Conservation (phyloP, 805 yeast genomes). For the Torulaspora delbrueckii region DNA sequence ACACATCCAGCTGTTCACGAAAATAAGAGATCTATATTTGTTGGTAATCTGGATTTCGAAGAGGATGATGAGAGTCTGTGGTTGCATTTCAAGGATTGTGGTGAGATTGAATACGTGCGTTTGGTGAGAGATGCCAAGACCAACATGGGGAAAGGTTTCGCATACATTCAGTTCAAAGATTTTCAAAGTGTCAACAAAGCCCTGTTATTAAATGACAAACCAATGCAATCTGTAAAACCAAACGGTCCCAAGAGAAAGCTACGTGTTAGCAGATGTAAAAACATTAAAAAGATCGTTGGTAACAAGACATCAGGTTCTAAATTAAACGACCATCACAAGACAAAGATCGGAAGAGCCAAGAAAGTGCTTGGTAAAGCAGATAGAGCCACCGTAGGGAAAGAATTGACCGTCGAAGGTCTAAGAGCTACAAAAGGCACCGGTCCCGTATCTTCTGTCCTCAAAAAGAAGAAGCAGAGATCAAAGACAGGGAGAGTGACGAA, state of each 20-base stretch:
- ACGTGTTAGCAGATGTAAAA: conserved; percentile 70
- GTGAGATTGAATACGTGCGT: conserved; percentile 82
- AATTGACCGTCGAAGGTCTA: conserved; percentile 60
- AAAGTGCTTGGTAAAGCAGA: conserved; percentile 75
- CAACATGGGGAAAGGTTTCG: conserved; percentile 95
- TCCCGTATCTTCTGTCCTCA: conserved; percentile 52
- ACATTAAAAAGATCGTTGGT: conserved; percentile 29
- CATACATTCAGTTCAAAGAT: conserved; percentile 85
- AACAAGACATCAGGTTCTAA: conserved; percentile 25
- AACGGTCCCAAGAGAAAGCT: conserved; percentile 49
- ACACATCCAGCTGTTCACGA: conserved; percentile 86
- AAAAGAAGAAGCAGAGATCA: conserved; percentile 45
- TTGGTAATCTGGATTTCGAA: conserved; percentile 92
- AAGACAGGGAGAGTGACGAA: conserved; percentile 45
- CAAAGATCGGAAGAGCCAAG: conserved; percentile 75
- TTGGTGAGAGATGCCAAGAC: conserved; percentile 89
- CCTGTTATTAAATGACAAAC: conserved; percentile 66
- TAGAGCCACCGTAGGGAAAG: conserved; percentile 58
- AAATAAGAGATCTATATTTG: conserved; percentile 76
- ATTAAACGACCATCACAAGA: conserved; percentile 63
- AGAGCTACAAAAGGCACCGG: conserved; percentile 68
- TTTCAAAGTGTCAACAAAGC: conserved; percentile 74
- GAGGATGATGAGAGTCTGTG: conserved; percentile 87
- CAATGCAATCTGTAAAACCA: conserved; percentile 35
- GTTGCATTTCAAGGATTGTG: conserved; percentile 65